phyloP scores from a whole-genome alignment of 345 rosid genomes.

The Erodium maritimum region DNA sequence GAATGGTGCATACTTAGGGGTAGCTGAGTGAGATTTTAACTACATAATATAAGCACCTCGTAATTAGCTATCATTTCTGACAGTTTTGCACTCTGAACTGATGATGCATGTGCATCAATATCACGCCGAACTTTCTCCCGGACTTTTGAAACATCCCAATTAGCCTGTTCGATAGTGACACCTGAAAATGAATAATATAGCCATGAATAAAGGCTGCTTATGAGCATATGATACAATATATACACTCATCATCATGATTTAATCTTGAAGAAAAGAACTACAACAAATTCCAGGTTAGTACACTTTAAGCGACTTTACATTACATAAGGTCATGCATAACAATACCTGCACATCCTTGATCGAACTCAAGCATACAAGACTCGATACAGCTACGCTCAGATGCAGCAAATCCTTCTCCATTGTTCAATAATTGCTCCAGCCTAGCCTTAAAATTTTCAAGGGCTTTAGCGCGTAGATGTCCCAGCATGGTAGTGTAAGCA shows the following conservation, averaged over 20 bases:
- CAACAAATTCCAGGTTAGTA: no score
- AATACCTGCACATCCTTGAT: conserved; percentile 51
- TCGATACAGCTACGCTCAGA: conserved; percentile 33
- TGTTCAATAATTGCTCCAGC: conserved; percentile 35
- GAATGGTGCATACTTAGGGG: no score
- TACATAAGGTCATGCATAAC: not conserved
- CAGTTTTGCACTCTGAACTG: conserved; percentile 57
- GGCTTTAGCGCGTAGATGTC: conserved; percentile 43
- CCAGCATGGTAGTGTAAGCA: conserved; percentile 41
- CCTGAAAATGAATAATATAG: conserved; percentile 18
- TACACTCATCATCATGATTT: no score
- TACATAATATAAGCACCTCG: not conserved
- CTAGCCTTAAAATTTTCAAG: conserved; percentile 37
- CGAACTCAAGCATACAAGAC: conserved; percentile 48
- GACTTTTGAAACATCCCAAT: conserved; percentile 69
- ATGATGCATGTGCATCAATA: conserved; percentile 60
- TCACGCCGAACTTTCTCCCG: conserved; percentile 63
- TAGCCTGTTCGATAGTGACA: conserved; percentile 58
- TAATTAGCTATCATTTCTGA: conserved; percentile 23
- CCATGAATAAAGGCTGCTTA: no score
- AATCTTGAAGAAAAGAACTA: no score
- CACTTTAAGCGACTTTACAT: no score
- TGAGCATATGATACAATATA: no score
- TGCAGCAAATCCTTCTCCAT: conserved; percentile 54
- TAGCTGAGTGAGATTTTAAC: no score